Base-by-base conservation (phyloP, 176 grass and related monocot species). In the Thalia dealbata region DNA sequence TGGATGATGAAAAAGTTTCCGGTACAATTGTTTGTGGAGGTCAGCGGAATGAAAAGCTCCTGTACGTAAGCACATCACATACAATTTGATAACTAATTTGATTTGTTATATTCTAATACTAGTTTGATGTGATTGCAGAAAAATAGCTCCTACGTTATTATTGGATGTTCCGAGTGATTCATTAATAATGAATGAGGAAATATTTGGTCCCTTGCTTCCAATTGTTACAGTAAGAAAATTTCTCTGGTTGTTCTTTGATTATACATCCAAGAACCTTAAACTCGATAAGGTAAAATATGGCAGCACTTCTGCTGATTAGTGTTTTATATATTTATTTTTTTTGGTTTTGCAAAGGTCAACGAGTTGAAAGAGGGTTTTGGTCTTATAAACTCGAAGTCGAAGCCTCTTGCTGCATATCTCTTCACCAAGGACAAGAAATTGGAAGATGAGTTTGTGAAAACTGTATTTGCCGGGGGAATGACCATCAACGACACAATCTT, bases 391-490 rank as follows among this genome's bases (percentile, higher is more conserved):
- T 78, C 81, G 7, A 85, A 50, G 75, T 43, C 73, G 0, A 99
- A 99, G 52, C 95, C 95, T 24, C 90, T 99, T 0, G 95, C 95
- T 1, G 90, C 95, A 26, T 99, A 99, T 42, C 85, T 92, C 13
- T 99, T 99, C 81, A 93, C 87, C 67, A 99, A 91, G 76, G 76
- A 91, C 76, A 90, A 80, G 71, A 99, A 88, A 26, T 72, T 95
- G 29, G 83, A 99, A 55, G 74, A 87, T 1, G 51, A 84, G 14
- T 99, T 99, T 58, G 56, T 88, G 9, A 50, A 75, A 0, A 86
- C 59, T 52, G 81, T 99, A 24, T 70, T 90, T 11, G 90, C 95
- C 26, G 95, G 95, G 75, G 95, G 95, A 51, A 74, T 99, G 77
- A 85, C 91, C 0, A 76, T 99, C 26, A 99, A 99, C 15, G 95